Percentiles rank a stretch among this genome's conserved stretches.
Evolutionary conservation across 2,329 filamentous ascomycete species (phyloP).

Genomic region (Arthrocladium fulminans): DNA sequence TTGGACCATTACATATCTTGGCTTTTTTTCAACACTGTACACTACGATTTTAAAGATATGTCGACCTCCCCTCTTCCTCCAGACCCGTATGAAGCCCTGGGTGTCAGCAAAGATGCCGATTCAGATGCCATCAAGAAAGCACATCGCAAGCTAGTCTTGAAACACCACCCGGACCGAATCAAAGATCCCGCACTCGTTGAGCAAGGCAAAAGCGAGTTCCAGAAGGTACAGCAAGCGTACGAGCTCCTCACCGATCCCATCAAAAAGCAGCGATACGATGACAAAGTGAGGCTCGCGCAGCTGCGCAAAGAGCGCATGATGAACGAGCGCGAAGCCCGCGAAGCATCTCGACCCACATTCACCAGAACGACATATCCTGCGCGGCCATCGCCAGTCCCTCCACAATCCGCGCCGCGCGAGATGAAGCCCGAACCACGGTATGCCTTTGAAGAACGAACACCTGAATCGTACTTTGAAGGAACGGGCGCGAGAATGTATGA

Average conservation of each 20-base stretch:
- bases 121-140: constrained; percentile 64
- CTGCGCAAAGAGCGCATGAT: constrained; percentile 50
- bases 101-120: constrained; percentile 63
- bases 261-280: constrained; percentile 67
- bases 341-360: constrained; percentile 11
- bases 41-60: neutral
- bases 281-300: constrained; percentile 58
- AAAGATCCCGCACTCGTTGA: constrained; percentile 68
- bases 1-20: neutral
- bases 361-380: constrained; percentile 14
- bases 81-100: constrained; percentile 73
- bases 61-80: constrained; percentile 40
- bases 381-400: constrained; percentile 17
- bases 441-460: constrained; percentile 35
- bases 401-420: constrained; percentile 1
- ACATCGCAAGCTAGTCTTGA: constrained; percentile 77
- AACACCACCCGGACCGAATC: constrained; percentile 87
- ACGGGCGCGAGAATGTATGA: constrained; percentile 24
- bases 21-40: neutral
- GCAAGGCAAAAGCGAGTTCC: constrained; percentile 76
- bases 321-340: constrained; percentile 28
- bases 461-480: constrained; percentile 30
- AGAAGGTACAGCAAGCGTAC: constrained; percentile 86
- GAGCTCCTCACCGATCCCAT: constrained; percentile 75
- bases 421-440: constrained; percentile 33